Base-by-base conservation (phyloP, 805 yeast species). In the Kodamaea kakaduensis region DNA sequence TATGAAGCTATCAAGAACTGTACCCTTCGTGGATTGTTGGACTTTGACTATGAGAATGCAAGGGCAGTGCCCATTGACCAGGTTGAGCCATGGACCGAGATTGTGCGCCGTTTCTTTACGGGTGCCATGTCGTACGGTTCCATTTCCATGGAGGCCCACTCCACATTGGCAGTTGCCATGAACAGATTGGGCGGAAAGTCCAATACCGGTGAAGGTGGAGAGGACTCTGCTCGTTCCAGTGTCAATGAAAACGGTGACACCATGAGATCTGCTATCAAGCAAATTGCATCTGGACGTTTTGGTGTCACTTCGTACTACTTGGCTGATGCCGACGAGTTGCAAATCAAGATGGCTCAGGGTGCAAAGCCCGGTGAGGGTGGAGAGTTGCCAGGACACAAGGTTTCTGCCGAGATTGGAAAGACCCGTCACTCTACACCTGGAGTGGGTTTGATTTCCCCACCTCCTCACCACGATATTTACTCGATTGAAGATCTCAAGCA, bases 301-400 rank as follows among this genome's bases (percentile, higher is more conserved):
- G 98, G 98, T 71, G 98, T 90, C 34, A 90, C 98, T 3, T 87
- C 97, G 3, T 78, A 82, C 64, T 90, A 93, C 61, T 71, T 90
- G 51, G 79, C 96, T 23, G 97, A 90, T 65, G 95, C 97, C 27
- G 97, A 90, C 54, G 97, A 90, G 68, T 78, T 90, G 45, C 98
- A 90, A 66, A 93, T 90, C 62, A 90, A 90, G 69, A 88, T 90
- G 89, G 97, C 97, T 7, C 98, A 90, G 67, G 97, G 98, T 67
- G 98, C 98, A 37, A 90, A 90, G 67, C 97, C 97, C 8, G 98
- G 97, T 69, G 97, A 93, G 71, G 98, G 98, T 73, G 98, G 98
- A 73, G 97, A 93, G 64, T 72, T 88, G 48, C 96, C 96, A 23
- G 96, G 95, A 41, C 84, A 84, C 67, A 90, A 90, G 65, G 98